Conservation (phyloP, 805 yeast species). For the Hanseniaspora valbyensis region DNA sequence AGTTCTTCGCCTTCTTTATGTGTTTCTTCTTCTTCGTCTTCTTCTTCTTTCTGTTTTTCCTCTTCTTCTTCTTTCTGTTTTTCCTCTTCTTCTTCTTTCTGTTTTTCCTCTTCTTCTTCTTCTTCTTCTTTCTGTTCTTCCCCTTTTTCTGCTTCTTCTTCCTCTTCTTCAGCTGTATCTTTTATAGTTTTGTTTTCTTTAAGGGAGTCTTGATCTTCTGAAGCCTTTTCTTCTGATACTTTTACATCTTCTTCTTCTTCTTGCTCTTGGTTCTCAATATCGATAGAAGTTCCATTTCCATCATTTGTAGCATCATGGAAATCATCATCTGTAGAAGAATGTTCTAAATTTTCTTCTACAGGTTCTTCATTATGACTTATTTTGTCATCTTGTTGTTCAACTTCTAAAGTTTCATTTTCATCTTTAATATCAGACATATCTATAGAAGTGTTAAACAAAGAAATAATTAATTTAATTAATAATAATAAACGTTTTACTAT, state of each 20-base stretch:
- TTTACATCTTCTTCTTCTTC: neutral
- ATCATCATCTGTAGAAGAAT: neutral
- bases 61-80: slow-evolving; percentile 20
- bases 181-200: neutral
- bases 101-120: slow-evolving; percentile 21
- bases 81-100: slow-evolving; percentile 6
- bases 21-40: slow-evolving; percentile 1
- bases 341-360: too few relatives aligned
- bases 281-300: too few relatives aligned
- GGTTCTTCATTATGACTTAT: too few relatives aligned
- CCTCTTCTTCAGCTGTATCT: neutral
- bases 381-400: too few relatives aligned
- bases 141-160: neutral
- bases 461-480: too few relatives aligned
- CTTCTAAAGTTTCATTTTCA: too few relatives aligned
- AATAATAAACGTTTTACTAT: too few relatives aligned
- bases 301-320: neutral
- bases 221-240: neutral
- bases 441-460: too few relatives aligned
- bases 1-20: slow-evolving; percentile 9
- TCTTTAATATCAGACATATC: too few relatives aligned
- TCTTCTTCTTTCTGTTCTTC: slow-evolving; percentile 22
- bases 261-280: too few relatives aligned
- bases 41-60: slow-evolving; percentile 20
- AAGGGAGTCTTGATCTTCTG: neutral